A percentile compares a stretch with the other conserved stretches of the same genome.
Conservation (phyloP, 2,329 filamentous ascomycete species). For the Aureobasidium uvarum region DNA sequence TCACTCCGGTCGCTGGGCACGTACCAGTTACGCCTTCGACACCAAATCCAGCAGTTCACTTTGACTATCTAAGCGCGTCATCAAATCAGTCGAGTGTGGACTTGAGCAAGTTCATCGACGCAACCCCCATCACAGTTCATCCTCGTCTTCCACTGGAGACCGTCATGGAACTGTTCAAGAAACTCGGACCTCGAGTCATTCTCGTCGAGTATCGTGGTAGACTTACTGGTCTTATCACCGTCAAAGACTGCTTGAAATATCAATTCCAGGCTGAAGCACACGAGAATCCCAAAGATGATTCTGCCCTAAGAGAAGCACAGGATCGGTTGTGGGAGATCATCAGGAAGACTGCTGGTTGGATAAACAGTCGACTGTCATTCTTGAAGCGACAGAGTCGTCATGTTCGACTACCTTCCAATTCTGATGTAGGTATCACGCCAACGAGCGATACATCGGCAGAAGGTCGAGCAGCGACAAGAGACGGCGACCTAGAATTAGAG, state of each 20-base stretch:
- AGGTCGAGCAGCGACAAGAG: conserved; percentile 13
- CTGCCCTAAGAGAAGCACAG: conserved; percentile 55
- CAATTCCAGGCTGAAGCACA: conserved; percentile 94
- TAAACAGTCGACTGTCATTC: conserved; percentile 27
- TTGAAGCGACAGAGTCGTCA: conserved; percentile 8
- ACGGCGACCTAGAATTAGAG: conserved; percentile 39
- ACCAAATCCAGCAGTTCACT: conserved; percentile 47
- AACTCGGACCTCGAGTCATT: conserved; percentile 92
- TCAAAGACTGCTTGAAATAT: conserved; percentile 96
- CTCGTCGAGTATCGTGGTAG: conserved; percentile 86
- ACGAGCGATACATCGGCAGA: not conserved
- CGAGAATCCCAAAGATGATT: conserved; percentile 66
- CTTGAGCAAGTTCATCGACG: conserved; percentile 83
- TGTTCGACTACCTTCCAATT: conserved; percentile 20
- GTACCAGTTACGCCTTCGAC: conserved; percentile 37
- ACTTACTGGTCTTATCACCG: conserved; percentile 81
- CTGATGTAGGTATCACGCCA: not conserved
- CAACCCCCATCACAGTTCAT: conserved; percentile 85
- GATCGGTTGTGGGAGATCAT: conserved; percentile 61
- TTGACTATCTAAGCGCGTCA: conserved; percentile 59
- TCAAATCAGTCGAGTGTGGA: conserved; percentile 63
- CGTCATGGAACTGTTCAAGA: conserved; percentile 98
- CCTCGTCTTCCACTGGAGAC: conserved; percentile 90
- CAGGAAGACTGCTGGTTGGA: conserved; percentile 34
- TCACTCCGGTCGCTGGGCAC: conserved; percentile 42